Evolutionary conservation across 2,329 filamentous ascomycete genomes (phyloP).

Genomic region (Xylariomycetidae sp.): DNA sequence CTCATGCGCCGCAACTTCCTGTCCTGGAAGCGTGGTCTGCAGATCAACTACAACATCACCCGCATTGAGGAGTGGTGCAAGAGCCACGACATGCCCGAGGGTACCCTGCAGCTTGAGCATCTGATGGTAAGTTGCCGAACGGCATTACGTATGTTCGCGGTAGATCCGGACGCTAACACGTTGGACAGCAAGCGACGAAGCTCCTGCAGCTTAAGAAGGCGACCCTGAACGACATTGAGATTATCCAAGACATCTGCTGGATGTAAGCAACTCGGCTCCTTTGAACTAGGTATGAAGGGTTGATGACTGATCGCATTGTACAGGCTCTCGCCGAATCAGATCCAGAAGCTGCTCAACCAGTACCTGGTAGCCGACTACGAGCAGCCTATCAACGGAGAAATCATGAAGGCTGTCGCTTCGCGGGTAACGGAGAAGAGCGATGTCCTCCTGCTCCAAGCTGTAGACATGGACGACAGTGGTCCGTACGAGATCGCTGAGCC

Average conservation of each 20-base stretch:
- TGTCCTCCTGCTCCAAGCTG: slow-evolving; percentile 83
- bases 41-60: slow-evolving; percentile 99
- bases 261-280: too few relatives aligned
- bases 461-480: slow-evolving; percentile 98
- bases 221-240: slow-evolving; percentile 97
- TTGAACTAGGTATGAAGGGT: slow-evolving; percentile 4
- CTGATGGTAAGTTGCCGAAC: slow-evolving; percentile 72
- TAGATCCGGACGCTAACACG: slow-evolving; percentile 20
- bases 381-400: slow-evolving; percentile 98
- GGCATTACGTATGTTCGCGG: slow-evolving; percentile 1
- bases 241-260: slow-evolving; percentile 99
- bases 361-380: slow-evolving; percentile 98
- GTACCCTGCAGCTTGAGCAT: slow-evolving; percentile 94
- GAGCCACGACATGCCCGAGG: slow-evolving; percentile 98
- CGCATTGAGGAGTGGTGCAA: slow-evolving; percentile 99
- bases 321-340: slow-evolving; percentile 96
- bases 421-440: slow-evolving; percentile 98
- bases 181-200: slow-evolving; percentile 82
- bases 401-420: slow-evolving; percentile 98
- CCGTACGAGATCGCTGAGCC: slow-evolving; percentile 98
- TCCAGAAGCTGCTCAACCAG: slow-evolving; percentile 97
- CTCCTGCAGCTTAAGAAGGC: slow-evolving; percentile 98
- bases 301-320: slow-evolving; percentile 10
- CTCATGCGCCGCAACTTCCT: slow-evolving; percentile 98
- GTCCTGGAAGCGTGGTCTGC: slow-evolving; percentile 96